Conservation (phyloP, 2,329 filamentous ascomycete species). For the Ophiostoma sp. region DNA sequence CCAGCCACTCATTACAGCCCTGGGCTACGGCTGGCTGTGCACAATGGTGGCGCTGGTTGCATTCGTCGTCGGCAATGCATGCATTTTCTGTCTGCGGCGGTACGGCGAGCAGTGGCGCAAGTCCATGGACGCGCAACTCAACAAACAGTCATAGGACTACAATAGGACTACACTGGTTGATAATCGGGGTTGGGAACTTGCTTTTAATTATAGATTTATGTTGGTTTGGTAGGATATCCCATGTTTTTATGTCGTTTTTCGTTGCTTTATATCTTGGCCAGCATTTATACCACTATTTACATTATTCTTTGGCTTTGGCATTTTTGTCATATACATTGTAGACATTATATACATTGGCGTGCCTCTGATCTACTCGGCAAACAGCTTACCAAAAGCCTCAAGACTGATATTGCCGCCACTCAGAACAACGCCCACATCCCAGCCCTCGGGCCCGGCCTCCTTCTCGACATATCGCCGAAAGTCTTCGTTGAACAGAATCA, state of each 20-base stretch:
- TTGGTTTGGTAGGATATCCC: background rate
- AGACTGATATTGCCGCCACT: conserved; percentile 57
- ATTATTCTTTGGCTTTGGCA: background rate
- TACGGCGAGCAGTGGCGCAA: conserved; percentile 60
- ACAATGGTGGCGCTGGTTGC: conserved; percentile 53
- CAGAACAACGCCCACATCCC: conserved; percentile 61
- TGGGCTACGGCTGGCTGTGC: conserved; percentile 73
- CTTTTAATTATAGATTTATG: background rate
- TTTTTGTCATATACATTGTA: background rate
- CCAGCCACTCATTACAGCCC: conserved; percentile 62
- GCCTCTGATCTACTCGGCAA: conserved; percentile 30
- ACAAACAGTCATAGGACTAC: conserved; percentile 17
- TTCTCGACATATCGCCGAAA: conserved; percentile 65
- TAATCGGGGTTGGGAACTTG: background rate
- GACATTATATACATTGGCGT: background rate
- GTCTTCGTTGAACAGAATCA: conserved; percentile 77
- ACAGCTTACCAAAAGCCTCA: conserved; percentile 49
- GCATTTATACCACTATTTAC: background rate
- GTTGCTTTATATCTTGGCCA: background rate
- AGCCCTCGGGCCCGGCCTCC: conserved; percentile 67
- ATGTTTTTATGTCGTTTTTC: background rate
- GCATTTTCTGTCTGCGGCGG: conserved; percentile 57
- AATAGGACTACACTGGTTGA: background rate
- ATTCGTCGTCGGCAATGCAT: conserved; percentile 51
- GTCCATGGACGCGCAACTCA: conserved; percentile 50